Evolutionary conservation across 352 stramenopile species (phyloP), one percentile per base, ranked within the genome.

Genomic region (Phytopythium cucurbitacearum): DNA sequence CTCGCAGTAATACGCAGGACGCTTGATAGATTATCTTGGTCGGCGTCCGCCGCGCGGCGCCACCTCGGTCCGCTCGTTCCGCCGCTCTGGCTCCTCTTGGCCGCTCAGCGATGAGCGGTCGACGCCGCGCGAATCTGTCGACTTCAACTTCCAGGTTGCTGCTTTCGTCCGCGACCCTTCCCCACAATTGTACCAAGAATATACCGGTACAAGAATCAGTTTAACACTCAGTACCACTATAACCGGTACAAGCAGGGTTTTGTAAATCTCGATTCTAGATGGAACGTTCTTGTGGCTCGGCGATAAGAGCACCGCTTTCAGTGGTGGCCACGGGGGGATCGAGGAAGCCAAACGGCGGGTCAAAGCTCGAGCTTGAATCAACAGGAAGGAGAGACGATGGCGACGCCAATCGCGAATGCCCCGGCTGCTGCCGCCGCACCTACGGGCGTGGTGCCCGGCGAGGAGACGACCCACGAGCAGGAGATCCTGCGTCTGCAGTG

Each of bases 401-500:
- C 60, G 28, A 60, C 66, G 57, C 55, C 40, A n/a, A 54, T 58
- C 38, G 52, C 53, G 12, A 67, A 53, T 9, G 52, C 40, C 38
- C 52, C 57, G n/a, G 47, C 42, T 35, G 62, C 59, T 37, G 56
- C 53, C 21, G 21, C 21, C 21, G 21, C 21, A 28, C 21, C 21
- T 28, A 2, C 21, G 21, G 21, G 21, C 21, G 52, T 62, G n/a
- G 48, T 64, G 32, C 49, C 52, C 16, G 50, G 50, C 16, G 78
- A 89, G 52, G 76, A 87, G 45, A 67, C 52, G 64, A 66, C 53
- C 64, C 66, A 69, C 65, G 67, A 64, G 48, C 64, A 76, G 48
- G 85, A 95, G 65, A 83, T 93, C 44, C 61, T 93, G 53, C 76
- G 81, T 62, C 64, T 93, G 48, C 80, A 94, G 56, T 93, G 82